Base-by-base conservation (phyloP, 2,329 filamentous ascomycete genomes). In the Cucurbitaria berberidis region DNA sequence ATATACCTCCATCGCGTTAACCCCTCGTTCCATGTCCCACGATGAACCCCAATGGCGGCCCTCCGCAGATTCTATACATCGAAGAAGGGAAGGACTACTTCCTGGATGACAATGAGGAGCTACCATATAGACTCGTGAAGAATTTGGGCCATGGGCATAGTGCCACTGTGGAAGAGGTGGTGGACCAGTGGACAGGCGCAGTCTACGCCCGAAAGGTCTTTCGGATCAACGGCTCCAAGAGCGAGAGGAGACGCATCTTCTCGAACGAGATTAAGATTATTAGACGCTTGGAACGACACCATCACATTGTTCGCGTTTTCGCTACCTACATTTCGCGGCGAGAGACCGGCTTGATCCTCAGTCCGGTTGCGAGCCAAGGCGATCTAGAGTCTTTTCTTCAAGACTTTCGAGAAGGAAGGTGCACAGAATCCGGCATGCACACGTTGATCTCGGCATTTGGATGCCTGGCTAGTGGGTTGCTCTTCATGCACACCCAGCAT, bases 321-420 rank as follows among this genome's bases (percentile, higher is more conserved):
- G 58, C 55, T 11, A 59, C 60, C 1, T 63, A 59, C 24, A 41
- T 50, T 13, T 36, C 40, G 4, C 32, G 48, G 24, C 45, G 48
- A 9, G 51, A 61, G 34, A 11, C 58, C 1, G 53, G 48, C 10
- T 19, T 64, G 24, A 59, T 59, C 21, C 48, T 66, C 8, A 45
- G 49, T 16, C 64, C 39, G 55, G 60, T 59, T 2, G 60, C 63
- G 13, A 39, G 59, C 18, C 52, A 57, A 10, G 55, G 53, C 11
- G 49, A 69, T 32, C 48, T 69, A 1, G 54, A 36, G 10, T 47
- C 21, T 4, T 45, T 69, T 13, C 52, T 67, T 8, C 18, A 64
- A 61, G 45, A 48, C 19, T 39, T 32, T 29, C 15, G 22, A 24
- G 18, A 51, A 39, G 32, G 22, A 29, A 26, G n/a, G 10, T 29